These are phyloP conservation scores for Apiospora rasikravindrae DNA, from an alignment of 2,329 filamentous ascomycete genomes.

Conservation along the genomic window DNA sequence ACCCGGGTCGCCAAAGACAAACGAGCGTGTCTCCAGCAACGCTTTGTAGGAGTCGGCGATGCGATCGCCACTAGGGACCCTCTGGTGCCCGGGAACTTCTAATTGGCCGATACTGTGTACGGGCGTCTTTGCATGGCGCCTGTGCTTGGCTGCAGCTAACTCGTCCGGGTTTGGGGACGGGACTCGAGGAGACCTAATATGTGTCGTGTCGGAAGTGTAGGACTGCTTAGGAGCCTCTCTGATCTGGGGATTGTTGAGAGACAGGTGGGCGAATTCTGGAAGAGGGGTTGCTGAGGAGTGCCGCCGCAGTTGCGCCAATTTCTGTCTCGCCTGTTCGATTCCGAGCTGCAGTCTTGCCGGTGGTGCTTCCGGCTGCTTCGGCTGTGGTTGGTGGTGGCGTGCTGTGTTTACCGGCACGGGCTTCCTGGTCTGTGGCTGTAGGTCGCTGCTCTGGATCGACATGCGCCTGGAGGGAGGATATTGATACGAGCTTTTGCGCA, in stretches of 20 bases:
- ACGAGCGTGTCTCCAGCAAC: constrained; percentile 48
- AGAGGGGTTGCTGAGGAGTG: constrained; percentile 18
- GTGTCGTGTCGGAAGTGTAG: background rate
- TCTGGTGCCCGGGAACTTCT: constrained; percentile 37
- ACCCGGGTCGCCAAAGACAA: constrained; percentile 36
- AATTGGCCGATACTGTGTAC: constrained; percentile 56
- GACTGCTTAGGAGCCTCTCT: constrained; percentile 12
- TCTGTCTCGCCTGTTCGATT: constrained; percentile 22
- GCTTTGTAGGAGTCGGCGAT: constrained; percentile 58
- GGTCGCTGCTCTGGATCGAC: constrained; percentile 17
- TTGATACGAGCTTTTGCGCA: constrained; percentile 35
- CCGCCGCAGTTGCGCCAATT: constrained; percentile 27
- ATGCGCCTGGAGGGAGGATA: constrained; percentile 25
- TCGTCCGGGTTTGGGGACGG: background rate
- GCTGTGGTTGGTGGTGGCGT: background rate
- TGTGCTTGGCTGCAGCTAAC: constrained; percentile 32
- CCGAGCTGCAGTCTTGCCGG: background rate
- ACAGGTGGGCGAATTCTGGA: constrained; percentile 43
- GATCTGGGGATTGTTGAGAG: constrained; percentile 32
- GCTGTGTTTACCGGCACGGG: background rate
- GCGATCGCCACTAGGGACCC: constrained; percentile 49
- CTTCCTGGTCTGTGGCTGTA: background rate
- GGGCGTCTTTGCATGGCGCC: constrained; percentile 57
- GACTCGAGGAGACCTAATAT: background rate
- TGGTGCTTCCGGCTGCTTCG: background rate